phyloP scores from a whole-genome alignment of 148 eudicot genomes.

The Silene conica region DNA sequence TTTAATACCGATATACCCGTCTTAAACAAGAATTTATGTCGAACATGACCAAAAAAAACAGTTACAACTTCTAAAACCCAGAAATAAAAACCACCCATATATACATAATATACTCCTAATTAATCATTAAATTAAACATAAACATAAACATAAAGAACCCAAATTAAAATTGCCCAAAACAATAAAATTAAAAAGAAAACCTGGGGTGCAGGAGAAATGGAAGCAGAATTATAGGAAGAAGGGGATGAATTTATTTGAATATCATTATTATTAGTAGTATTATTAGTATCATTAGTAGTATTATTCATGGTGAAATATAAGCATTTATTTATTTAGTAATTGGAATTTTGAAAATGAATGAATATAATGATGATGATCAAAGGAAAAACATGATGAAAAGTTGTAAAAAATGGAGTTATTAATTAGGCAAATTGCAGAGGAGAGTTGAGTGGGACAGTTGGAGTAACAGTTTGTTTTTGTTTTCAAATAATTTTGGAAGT shows the following conservation, averaged over 20 bases:
- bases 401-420: not conserved
- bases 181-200: constrained; percentile 15
- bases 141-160: not conserved
- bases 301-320: constrained; percentile 21
- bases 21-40: no score
- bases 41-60: not conserved
- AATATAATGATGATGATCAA: not conserved
- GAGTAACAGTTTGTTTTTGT: not conserved
- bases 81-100: not conserved
- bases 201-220: constrained; percentile 42
- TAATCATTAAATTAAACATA: no score
- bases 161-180: not conserved
- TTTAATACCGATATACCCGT: no score
- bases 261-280: not conserved
- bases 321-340: constrained; percentile 7
- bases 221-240: constrained; percentile 41
- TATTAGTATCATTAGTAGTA: not conserved
- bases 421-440: constrained; percentile 4
- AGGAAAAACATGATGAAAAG: not conserved
- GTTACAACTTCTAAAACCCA: constrained; percentile 3
- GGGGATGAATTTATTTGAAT: constrained; percentile 33
- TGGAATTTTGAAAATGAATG: no score
- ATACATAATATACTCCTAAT: no score
- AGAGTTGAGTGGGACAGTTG: constrained; percentile 6
- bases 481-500: not conserved